phyloP scores from a whole-genome alignment of 2,329 filamentous ascomycete genomes.

The Colletotrichum siamense region DNA sequence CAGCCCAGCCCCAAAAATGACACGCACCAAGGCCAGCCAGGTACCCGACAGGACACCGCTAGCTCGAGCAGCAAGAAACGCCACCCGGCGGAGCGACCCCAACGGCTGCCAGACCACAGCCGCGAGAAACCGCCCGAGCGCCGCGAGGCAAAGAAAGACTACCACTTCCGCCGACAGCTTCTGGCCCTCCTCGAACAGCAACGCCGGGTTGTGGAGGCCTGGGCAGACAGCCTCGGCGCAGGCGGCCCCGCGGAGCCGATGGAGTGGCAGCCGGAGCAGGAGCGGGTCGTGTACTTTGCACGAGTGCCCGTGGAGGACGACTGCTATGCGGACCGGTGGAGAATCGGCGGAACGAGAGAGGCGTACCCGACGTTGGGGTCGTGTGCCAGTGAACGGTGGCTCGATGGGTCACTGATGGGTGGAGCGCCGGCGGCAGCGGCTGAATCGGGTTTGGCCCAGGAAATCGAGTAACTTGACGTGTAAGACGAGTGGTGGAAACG shows the following conservation, averaged over 20 bases:
- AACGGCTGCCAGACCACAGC: neutral
- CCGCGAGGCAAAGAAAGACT: neutral
- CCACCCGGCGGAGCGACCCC: neutral
- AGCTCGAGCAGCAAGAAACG: neutral
- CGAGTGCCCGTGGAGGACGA: conserved; percentile 11
- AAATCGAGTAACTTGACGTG: neutral
- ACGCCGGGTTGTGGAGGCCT: conserved; percentile 16
- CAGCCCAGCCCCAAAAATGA: neutral
- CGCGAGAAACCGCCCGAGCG: neutral
- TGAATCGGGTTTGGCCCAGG: neutral
- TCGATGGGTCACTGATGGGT: neutral
- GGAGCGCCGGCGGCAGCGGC: neutral
- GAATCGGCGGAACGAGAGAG: neutral
- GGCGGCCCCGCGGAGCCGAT: conserved; percentile 26
- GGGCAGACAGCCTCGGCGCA: conserved; percentile 23
- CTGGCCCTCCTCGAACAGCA: conserved; percentile 16
- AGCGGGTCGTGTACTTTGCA: conserved; percentile 21
- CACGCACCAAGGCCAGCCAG: neutral
- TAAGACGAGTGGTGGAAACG: neutral
- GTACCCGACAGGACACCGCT: neutral
- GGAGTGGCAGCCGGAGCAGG: conserved; percentile 30
- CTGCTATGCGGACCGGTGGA: conserved; percentile 16
- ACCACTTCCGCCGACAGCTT: conserved; percentile 3
- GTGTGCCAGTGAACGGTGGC: neutral
- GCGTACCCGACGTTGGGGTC: neutral